Evolutionary conservation across 805 yeast species (phyloP).

Genomic region (Yamadazyma insecticola): DNA sequence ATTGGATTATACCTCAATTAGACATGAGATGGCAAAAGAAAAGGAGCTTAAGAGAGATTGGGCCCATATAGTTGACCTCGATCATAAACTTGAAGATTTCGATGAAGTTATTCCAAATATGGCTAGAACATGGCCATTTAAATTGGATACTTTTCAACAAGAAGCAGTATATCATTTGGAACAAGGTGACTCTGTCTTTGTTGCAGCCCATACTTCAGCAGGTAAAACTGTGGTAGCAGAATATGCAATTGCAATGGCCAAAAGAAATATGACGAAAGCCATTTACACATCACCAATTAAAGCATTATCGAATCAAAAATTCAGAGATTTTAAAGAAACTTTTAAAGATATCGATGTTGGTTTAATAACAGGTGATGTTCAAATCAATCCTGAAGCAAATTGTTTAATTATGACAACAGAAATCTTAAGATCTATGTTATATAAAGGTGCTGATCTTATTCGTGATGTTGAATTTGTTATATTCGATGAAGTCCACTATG

Average conservation of each 20-base stretch:
- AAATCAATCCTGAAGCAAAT: conserved; percentile 96
- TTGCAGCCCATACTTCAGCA: conserved; percentile 98
- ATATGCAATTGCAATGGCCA: conserved; percentile 96
- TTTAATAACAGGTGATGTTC: conserved; percentile 94
- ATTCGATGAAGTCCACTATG: conserved; percentile 97
- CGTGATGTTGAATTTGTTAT: conserved; percentile 99
- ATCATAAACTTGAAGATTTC: conserved; percentile 80
- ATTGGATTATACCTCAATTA: conserved; percentile 24
- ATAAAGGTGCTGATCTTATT: conserved; percentile 96
- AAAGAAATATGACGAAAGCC: conserved; percentile 92
- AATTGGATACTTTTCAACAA: conserved; percentile 90
- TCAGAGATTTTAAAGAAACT: conserved; percentile 77
- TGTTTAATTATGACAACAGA: conserved; percentile 99
- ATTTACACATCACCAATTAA: conserved; percentile 95
- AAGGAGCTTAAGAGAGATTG: conserved; percentile 53
- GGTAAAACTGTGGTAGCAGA: conserved; percentile 99
- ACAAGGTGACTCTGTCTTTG: conserved; percentile 97
- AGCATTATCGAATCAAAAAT: conserved; percentile 85
- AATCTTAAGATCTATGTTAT: conserved; percentile 92
- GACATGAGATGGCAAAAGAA: conserved; percentile 18
- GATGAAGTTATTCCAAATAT: conserved; percentile 85
- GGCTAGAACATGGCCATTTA: conserved; percentile 94
- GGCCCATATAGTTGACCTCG: conserved; percentile 93
- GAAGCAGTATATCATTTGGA: conserved; percentile 96
- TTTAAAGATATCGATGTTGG: conserved; percentile 87